Percentiles rank a stretch among this genome's conserved stretches.
phyloP scores from a whole-genome alignment of 2,329 filamentous ascomycete genomes.

The Trematosphaeria pertusa region DNA sequence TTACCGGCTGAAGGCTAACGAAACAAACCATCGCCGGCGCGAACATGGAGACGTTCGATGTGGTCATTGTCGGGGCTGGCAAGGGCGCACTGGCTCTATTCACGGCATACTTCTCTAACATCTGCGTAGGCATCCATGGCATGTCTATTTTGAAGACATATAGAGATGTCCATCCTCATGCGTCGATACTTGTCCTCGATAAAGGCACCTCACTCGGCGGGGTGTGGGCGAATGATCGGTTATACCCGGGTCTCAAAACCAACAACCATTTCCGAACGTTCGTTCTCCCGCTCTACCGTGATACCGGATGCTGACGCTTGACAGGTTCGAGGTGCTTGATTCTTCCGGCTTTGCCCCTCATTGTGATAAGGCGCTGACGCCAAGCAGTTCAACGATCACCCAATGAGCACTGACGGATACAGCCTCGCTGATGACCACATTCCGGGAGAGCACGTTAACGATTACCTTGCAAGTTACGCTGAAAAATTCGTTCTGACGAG shows the following conservation, averaged over 20 bases:
- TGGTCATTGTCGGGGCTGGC: conserved; percentile 41
- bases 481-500: conserved; percentile 55
- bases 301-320: conserved; percentile 2
- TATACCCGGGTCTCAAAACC: conserved; percentile 54
- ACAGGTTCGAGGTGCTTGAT: conserved; percentile 25
- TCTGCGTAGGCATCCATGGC: conserved; percentile 46
- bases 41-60: conserved; percentile 22
- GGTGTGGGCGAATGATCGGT: conserved; percentile 51
- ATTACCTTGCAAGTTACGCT: conserved; percentile 59
- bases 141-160: conserved; percentile 58
- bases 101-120: background rate
- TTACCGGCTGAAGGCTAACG: too few relatives aligned
- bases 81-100: conserved; percentile 4
- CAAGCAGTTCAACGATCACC: conserved; percentile 49
- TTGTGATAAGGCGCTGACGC: background rate
- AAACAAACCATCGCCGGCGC: too few relatives aligned
- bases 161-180: conserved; percentile 51
- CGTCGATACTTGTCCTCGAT: conserved; percentile 55
- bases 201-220: conserved; percentile 50
- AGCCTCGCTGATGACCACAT: conserved; percentile 61
- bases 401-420: conserved; percentile 36
- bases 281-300: conserved; percentile 13
- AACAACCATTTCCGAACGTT: conserved; percentile 53
- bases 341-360: too few relatives aligned
- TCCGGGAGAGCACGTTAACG: conserved; percentile 63